These are phyloP conservation scores for Phaeophleospora eucalypticola DNA, from an alignment of 2,329 filamentous ascomycete species.

Conservation along the genomic window DNA sequence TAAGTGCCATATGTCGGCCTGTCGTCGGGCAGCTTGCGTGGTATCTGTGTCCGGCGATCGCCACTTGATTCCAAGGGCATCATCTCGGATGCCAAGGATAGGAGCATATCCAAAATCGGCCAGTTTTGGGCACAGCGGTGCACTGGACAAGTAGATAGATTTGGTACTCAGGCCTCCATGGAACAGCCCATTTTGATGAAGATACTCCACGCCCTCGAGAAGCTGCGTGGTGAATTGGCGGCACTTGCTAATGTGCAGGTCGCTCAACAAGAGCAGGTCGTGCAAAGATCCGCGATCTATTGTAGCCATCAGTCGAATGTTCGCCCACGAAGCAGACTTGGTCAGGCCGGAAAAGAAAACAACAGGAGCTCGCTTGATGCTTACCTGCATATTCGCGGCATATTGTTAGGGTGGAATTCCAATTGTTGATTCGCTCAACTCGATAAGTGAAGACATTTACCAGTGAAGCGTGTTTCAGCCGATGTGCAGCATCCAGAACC, in stretches of 20 bases:
- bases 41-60: slow-evolving; percentile 5
- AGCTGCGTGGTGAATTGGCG: slow-evolving; percentile 89
- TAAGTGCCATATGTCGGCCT: slow-evolving; percentile 93
- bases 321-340: too few relatives aligned
- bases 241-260: slow-evolving; percentile 67
- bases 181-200: slow-evolving; percentile 77
- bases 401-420: slow-evolving; percentile 22
- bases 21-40: slow-evolving; percentile 47
- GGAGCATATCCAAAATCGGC: slow-evolving; percentile 69
- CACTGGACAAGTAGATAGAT: slow-evolving; percentile 22
- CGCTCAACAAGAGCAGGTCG: slow-evolving; percentile 73
- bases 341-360: too few relatives aligned
- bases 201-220: slow-evolving; percentile 79
- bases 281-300: slow-evolving; percentile 61
- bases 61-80: slow-evolving; percentile 22
- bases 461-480: slow-evolving; percentile 70
- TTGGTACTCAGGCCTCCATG: slow-evolving; percentile 47
- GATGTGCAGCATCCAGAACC: slow-evolving; percentile 66
- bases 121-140: slow-evolving; percentile 55
- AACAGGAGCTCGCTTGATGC: not conserved
- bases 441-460: slow-evolving; percentile 70
- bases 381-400: slow-evolving; percentile 22
- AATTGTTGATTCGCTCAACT: slow-evolving; percentile 21
- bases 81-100: slow-evolving; percentile 50
- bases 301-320: too few relatives aligned